Percentiles rank a stretch among this genome's conserved stretches.
phyloP scores from a whole-genome alignment of 2,329 filamentous ascomycete species.

The Fusarium sp. region DNA sequence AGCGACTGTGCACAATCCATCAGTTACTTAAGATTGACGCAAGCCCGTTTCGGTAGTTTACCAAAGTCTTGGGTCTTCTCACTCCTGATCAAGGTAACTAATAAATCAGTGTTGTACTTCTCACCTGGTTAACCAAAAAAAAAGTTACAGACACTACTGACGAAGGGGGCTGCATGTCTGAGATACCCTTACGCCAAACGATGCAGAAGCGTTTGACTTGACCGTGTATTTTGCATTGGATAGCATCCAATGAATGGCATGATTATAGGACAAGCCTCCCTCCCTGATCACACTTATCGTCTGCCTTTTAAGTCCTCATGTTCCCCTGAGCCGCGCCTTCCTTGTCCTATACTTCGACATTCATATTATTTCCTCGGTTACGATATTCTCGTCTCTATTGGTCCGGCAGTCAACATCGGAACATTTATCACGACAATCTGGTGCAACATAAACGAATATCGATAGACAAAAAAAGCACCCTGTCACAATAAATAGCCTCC shows the following conservation, averaged over 20 bases:
- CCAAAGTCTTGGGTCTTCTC: slow-evolving; percentile 1
- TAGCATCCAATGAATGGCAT: not conserved
- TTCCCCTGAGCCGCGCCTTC: slow-evolving; percentile 1
- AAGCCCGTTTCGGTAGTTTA: slow-evolving; percentile 1
- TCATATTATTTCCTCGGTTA: not conserved
- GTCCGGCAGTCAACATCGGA: slow-evolving; percentile 1
- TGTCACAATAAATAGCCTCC: slow-evolving; percentile 2
- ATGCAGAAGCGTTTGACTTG: slow-evolving; percentile 29
- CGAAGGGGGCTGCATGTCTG: slow-evolving; percentile 22
- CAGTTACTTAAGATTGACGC: slow-evolving; percentile 18
- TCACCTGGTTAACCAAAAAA: not conserved
- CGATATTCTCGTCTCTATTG: not conserved
- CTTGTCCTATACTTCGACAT: slow-evolving; percentile 20
- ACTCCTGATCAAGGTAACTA: not conserved
- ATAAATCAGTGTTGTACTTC: not conserved
- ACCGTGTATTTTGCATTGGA: slow-evolving; percentile 7
- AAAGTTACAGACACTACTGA: too few species aligned
- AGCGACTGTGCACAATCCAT: not conserved
- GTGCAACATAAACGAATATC: slow-evolving; percentile 1
- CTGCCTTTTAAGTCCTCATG: slow-evolving; percentile 4
- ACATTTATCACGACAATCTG: slow-evolving; percentile 11
- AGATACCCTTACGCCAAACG: slow-evolving; percentile 3
- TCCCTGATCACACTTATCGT: slow-evolving; percentile 18
- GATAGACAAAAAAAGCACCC: slow-evolving; percentile 1
- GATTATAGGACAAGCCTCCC: not conserved